Evolutionary conservation across 164 flowering plant species (phyloP), one percentile per base, ranked within the genome.

Genomic region (Kingdonia uniflora): DNA sequence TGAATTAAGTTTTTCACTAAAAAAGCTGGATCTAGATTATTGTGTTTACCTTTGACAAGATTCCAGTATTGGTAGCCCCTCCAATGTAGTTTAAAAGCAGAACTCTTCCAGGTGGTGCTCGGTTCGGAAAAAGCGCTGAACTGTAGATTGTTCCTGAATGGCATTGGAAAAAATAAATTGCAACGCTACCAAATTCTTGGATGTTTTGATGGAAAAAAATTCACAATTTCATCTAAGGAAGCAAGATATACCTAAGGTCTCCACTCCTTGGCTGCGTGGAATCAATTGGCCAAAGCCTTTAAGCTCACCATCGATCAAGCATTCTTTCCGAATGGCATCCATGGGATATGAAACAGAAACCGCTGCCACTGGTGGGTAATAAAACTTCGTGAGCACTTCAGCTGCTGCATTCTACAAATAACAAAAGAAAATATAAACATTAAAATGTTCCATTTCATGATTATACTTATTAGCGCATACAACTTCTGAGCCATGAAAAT

Each of bases 201-300:
- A 29, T 3, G 35, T 29, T 29, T 29, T 3, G 35, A 3, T 29
- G 4, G 35, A 4, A 29, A 29, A 29, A 29, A 29, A 3, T 8
- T 29, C 8, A 29, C 8, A 29, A 3, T 29, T 29, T 29, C 8
- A 8, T 29, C 6, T 8, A 53, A 46, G 14, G 19, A 39, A 54
- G 21, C 20, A 40, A 51, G 25, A 41, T 44, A 15, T 67, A 90
- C 97, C 97, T 61, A 91, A 71, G 19, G 96, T 88, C 74, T 88
- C 91, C 62, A 92, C 85, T 46, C 96, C 98, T 67, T 88, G 95
- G 75, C 82, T 82, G 41, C 96, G 96, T 12, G 98, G 98, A 72
- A 85, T 94, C 80, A 92, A 77, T 71, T 92, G 96, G 22, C 98
- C 98, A 68, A 92, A 92, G 51, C 98, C 98, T 67, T 80, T 88